Base-by-base conservation (phyloP, 495 filamentous ascomycete species). In the Penicillium fimorum region DNA sequence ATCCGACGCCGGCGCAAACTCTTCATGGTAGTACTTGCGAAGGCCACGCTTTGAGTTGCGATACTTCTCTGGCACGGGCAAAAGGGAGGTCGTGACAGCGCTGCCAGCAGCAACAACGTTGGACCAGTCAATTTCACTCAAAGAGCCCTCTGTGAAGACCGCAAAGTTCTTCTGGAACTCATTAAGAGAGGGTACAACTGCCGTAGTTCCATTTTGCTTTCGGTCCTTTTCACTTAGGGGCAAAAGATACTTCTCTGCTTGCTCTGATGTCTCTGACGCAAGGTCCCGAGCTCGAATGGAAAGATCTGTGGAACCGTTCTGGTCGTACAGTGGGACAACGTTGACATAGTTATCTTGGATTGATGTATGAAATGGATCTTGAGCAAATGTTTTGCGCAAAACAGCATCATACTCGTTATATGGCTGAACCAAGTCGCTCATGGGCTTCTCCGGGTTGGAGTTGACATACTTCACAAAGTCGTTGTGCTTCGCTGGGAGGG, bases 91-190 rank as follows among this genome's bases (percentile, higher is more conserved):
- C 30, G 87, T 82, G 12, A 92, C 89, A 2, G 89, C 82, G 33
- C 85, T 89, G 3, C 90, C 90, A 13, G 89, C 87, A 12, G 82
- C 90, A 15, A 92, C 81, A 25, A 92, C 79, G 65, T 93, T 91
- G 62, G 68, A 81, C 89, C 88, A 92, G 68, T 92, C 81, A 47
- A 91, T 63, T 27, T 90, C 87, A 27, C 68, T 69, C 51, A 85
- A 62, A 5, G 78, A 74, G 13, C 72, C 77, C 68, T 95, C 90
- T 20, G 86, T 89, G 64, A 95, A 95, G 56, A 93, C 62, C 51
- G 79, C 77, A 70, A 93, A 92, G 70, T 93, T 91, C 42, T 80
- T 75, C 62, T 82, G 81, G 64, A 93, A 95, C 13, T 90, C 86
- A 47, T 82, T 77, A 32, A 92, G 63, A 1, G 74, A 76, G 27